Evolutionary conservation across 805 yeast genomes (phyloP).

Genomic region (Ogataea sp.): DNA sequence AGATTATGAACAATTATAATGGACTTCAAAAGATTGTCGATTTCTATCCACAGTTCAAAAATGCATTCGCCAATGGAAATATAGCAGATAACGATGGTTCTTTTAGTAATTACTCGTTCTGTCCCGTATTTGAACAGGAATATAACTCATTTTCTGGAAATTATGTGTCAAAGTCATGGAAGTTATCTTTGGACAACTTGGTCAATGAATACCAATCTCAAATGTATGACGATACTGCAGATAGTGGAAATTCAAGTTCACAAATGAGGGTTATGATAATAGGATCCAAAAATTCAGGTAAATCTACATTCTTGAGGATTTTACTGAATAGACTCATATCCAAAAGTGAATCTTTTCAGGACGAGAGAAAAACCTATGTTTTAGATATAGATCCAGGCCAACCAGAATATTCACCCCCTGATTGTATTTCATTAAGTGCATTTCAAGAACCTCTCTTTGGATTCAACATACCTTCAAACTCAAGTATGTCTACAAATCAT

Average conservation of each 20-base stretch:
- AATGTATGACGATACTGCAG: background rate
- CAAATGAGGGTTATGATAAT: conserved; percentile 31
- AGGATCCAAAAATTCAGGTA: conserved; percentile 76
- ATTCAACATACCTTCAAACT: conserved; percentile 11
- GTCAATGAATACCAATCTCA: conserved; percentile 7
- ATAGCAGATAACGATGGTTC: conserved; percentile 12
- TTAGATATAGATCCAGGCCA: conserved; percentile 89
- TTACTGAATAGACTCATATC: conserved; percentile 41
- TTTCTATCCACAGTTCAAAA: conserved; percentile 37
- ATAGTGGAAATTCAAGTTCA: background rate
- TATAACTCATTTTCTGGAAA: conserved; percentile 22
- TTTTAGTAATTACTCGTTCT: conserved; percentile 31
- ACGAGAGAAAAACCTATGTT: conserved; percentile 29
- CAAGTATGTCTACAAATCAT: too few relatives aligned
- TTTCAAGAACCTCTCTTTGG: conserved; percentile 30
- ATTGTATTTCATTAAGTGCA: conserved; percentile 49
- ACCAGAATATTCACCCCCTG: conserved; percentile 69
- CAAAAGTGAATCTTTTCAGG: conserved; percentile 10
- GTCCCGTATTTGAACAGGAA: conserved; percentile 19
- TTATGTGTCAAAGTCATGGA: conserved; percentile 20
- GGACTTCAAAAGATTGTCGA: conserved; percentile 39
- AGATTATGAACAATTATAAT: conserved; percentile 26
- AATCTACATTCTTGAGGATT: conserved; percentile 58
- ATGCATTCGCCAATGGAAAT: conserved; percentile 22
- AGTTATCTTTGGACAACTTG: conserved; percentile 8